phyloP scores from a whole-genome alignment of 768 basidiomycete species.

The Russula brevipes region DNA sequence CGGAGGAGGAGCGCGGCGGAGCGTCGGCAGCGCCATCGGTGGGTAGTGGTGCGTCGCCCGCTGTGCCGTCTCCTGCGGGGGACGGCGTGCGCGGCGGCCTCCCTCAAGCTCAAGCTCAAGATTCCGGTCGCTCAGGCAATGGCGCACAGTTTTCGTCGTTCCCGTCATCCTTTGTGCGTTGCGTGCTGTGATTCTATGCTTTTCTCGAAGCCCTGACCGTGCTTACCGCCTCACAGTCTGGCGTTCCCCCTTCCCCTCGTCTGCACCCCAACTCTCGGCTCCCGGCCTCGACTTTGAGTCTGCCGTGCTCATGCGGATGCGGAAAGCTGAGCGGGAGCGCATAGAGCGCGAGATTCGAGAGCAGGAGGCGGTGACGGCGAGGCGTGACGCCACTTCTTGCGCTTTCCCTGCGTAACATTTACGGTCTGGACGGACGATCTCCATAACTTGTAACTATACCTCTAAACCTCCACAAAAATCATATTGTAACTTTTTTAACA shows the following conservation, averaged over 20 bases:
- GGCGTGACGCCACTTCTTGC: not conserved
- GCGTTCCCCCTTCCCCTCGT: constrained; percentile 24
- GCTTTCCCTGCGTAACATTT: not conserved
- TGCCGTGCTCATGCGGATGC: constrained; percentile 70
- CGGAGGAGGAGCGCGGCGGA: not conserved
- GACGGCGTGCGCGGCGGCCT: not conserved
- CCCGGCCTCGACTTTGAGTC: constrained; percentile 68
- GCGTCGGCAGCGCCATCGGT: not conserved
- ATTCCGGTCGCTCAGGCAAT: not conserved
- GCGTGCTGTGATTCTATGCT: not conserved
- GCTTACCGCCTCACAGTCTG: not conserved
- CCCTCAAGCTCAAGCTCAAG: not conserved
- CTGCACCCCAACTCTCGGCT: constrained; percentile 27
- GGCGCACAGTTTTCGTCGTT: constrained; percentile 8
- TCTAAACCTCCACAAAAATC: not conserved
- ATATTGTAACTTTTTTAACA: not conserved
- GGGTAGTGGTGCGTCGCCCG: not conserved
- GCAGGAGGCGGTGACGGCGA: constrained; percentile 51
- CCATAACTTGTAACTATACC: not conserved
- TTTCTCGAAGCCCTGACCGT: too few species aligned
- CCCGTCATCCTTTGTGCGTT: constrained; percentile 17
- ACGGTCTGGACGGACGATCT: not conserved
- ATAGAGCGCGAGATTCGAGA: constrained; percentile 74
- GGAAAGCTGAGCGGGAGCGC: constrained; percentile 74
- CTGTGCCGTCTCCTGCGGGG: not conserved